phyloP scores from a whole-genome alignment of 2,329 filamentous ascomycete species.

The Aureobasidium subglaciale region DNA sequence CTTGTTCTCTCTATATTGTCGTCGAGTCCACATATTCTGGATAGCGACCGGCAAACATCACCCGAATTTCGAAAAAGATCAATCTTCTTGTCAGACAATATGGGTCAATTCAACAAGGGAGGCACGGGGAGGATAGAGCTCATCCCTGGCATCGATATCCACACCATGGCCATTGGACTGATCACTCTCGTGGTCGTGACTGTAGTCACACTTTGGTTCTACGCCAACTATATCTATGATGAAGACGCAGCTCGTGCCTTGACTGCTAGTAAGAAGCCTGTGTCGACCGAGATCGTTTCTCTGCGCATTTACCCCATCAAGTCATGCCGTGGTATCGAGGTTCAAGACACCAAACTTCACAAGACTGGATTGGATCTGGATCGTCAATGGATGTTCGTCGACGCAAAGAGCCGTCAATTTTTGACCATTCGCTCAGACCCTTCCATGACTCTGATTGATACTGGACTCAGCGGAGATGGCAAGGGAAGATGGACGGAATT shows the following conservation, averaged over 20 bases:
- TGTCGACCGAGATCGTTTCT: constrained; percentile 34
- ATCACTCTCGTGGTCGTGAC: constrained; percentile 4
- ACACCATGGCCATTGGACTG: constrained; percentile 9
- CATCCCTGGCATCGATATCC: constrained; percentile 7
- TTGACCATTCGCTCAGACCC: constrained; percentile 56
- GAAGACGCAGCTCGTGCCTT: constrained; percentile 1
- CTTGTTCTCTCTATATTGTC: neutral
- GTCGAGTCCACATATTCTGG: no score
- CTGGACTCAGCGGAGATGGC: constrained; percentile 38
- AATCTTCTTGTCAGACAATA: neutral
- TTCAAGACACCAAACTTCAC: constrained; percentile 45
- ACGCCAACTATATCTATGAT: constrained; percentile 13
- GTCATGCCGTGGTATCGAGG: constrained; percentile 55
- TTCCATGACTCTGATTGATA: constrained; percentile 57
- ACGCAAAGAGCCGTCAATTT: constrained; percentile 47
- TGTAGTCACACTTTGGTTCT: constrained; percentile 4
- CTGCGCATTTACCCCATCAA: constrained; percentile 59
- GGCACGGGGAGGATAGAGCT: constrained; percentile 10
- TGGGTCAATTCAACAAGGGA: constrained; percentile 4
- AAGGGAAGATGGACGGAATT: constrained; percentile 32
- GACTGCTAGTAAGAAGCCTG: neutral
- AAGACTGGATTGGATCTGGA: constrained; percentile 55
- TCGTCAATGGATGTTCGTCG: constrained; percentile 60
- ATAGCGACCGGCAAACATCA: no score
- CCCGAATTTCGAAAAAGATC: neutral